Conservation (phyloP, 192 early-diverging fungal species). For the Coemansia sp. region DNA sequence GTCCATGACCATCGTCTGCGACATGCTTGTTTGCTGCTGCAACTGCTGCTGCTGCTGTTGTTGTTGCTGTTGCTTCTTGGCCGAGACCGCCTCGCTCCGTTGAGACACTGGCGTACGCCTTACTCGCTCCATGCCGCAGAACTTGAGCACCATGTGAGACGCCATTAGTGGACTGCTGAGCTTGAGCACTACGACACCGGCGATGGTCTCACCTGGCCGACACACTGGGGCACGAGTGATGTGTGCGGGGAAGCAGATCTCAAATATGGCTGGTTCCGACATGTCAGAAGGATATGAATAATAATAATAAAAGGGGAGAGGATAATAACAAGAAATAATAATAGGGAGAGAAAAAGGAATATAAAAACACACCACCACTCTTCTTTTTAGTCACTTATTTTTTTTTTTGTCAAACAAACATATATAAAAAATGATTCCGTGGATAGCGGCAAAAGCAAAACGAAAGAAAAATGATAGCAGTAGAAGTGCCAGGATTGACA, state of each 20-base stretch:
- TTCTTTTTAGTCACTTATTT: neutral
- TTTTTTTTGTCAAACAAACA: slow-evolving; percentile 4
- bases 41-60: slow-evolving; percentile 30
- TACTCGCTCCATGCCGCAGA: slow-evolving; percentile 55
- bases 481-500: neutral
- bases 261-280: slow-evolving; percentile 50
- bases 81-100: neutral
- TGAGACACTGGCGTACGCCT: slow-evolving; percentile 40
- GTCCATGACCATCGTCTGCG: slow-evolving; percentile 54
- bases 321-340: neutral
- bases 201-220: slow-evolving; percentile 52
- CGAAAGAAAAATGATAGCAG: neutral
- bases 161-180: slow-evolving; percentile 47
- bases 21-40: slow-evolving; percentile 45
- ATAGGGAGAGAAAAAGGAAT: neutral
- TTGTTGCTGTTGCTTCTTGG: slow-evolving; percentile 4
- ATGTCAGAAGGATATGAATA: slow-evolving; percentile 15
- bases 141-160: slow-evolving; percentile 45
- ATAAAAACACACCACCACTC: neutral
- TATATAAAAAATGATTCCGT: neutral
- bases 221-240: slow-evolving; percentile 50
- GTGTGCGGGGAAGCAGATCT: slow-evolving; percentile 57
- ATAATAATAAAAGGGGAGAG: neutral
- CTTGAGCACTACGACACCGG: slow-evolving; percentile 54
- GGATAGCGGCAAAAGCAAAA: neutral